A percentile compares a stretch with the other conserved stretches of the same genome.
Evolutionary conservation across 2,329 filamentous ascomycete species (phyloP).

Genomic region (Penicillium olsonii): DNA sequence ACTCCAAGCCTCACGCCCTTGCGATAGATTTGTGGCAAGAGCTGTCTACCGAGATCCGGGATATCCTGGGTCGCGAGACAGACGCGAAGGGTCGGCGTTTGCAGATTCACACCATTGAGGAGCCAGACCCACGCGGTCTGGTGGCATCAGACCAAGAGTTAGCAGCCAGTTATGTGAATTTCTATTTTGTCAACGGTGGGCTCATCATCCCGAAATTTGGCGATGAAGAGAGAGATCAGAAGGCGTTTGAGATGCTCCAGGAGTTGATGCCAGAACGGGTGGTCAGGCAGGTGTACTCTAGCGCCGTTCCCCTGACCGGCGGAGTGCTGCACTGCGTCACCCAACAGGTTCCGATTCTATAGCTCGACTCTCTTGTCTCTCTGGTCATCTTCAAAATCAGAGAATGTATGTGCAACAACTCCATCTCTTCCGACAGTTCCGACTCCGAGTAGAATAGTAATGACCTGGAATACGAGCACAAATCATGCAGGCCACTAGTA

Average conservation of each 20-base stretch:
- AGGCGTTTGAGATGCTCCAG: slow-evolving; percentile 25
- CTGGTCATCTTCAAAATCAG: background rate
- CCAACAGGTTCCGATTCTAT: slow-evolving; percentile 24
- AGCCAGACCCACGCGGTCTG: slow-evolving; percentile 20
- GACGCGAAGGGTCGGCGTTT: slow-evolving; percentile 28
- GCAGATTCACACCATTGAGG: slow-evolving; percentile 25
- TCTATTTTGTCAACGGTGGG: slow-evolving; percentile 32
- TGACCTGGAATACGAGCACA: background rate
- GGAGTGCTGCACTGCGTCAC: slow-evolving; percentile 34
- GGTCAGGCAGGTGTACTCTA: slow-evolving; percentile 27
- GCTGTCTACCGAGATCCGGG: slow-evolving; percentile 20
- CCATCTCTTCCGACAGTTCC: background rate
- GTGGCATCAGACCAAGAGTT: slow-evolving; percentile 14
- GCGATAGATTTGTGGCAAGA: slow-evolving; percentile 18
- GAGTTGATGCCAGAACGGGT: slow-evolving; percentile 23
- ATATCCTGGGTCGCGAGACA: slow-evolving; percentile 16
- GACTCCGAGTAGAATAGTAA: background rate
- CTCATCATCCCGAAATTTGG: slow-evolving; percentile 33
- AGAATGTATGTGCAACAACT: background rate
- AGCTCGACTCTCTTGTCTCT: background rate
- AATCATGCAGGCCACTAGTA: too few relatives aligned
- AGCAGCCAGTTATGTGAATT: slow-evolving; percentile 30
- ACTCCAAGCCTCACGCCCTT: slow-evolving; percentile 19
- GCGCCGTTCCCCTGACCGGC: slow-evolving; percentile 28
- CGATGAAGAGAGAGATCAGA: slow-evolving; percentile 19